phyloP scores from a whole-genome alignment of 306 rosid genomes.

The Rosa lucieae region DNA sequence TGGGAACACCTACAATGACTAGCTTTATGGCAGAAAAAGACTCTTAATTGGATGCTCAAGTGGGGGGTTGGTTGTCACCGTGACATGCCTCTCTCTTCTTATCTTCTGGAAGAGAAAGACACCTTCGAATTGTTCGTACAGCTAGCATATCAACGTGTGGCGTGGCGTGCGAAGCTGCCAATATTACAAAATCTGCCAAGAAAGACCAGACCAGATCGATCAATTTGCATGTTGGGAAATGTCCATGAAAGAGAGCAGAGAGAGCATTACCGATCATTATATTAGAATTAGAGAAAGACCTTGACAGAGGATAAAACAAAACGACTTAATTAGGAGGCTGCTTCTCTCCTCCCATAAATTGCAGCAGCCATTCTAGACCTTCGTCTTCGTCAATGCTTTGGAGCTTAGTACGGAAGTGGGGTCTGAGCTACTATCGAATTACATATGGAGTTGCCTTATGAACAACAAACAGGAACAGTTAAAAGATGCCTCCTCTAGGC shows the following conservation, averaged over 20 bases:
- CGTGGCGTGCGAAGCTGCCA: slow-evolving; percentile 6
- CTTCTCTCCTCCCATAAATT: not conserved
- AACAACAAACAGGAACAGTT: not conserved
- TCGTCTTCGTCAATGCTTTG: not conserved
- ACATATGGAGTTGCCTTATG: not conserved
- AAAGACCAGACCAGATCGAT: not conserved
- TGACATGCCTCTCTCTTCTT: not conserved
- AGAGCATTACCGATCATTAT: too few species aligned
- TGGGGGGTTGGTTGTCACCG: not conserved
- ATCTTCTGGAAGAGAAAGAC: slow-evolving; percentile 7
- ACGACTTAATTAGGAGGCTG: not conserved
- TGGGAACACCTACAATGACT: not conserved
- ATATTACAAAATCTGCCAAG: not conserved
- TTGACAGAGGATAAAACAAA: not conserved
- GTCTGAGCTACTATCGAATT: not conserved
- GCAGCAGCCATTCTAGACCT: slow-evolving; percentile 5
- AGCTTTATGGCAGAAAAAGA: not conserved
- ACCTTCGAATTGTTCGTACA: not conserved
- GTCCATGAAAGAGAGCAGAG: not conserved
- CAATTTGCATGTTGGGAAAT: not conserved
- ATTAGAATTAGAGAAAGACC: not conserved
- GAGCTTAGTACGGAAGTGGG: not conserved
- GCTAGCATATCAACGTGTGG: not conserved
- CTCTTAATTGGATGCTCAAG: not conserved
- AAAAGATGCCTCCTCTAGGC: not conserved